phyloP scores from a whole-genome alignment of 176 grass and related monocot species.

The Carex cristatella region DNA sequence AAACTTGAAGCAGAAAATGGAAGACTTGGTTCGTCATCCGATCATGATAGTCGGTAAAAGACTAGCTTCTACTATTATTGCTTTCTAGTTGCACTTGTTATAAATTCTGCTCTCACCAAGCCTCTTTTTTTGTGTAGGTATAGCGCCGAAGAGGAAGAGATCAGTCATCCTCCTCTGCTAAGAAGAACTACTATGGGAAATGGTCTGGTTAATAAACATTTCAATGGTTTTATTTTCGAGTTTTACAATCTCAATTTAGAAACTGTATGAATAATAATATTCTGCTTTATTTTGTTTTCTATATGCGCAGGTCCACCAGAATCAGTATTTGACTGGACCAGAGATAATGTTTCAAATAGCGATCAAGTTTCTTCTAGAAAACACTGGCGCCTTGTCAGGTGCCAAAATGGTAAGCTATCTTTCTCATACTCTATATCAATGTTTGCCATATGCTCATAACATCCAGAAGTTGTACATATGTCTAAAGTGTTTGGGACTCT shows the following conservation, averaged over 20 bases:
- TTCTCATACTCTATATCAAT: neutral
- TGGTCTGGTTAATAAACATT: constrained; percentile 40
- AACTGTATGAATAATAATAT: constrained; percentile 20
- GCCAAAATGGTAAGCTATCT: constrained; percentile 83
- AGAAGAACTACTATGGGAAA: constrained; percentile 97
- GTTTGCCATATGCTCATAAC: neutral
- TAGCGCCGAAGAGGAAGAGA: constrained; percentile 75
- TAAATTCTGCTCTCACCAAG: neutral
- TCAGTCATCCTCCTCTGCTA: constrained; percentile 42
- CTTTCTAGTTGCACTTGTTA: neutral
- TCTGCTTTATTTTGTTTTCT: constrained; percentile 3
- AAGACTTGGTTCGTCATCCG: constrained; percentile 72
- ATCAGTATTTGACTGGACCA: constrained; percentile 87
- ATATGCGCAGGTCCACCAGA: constrained; percentile 68
- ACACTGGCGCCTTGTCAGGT: constrained; percentile 95
- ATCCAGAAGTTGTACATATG: neutral
- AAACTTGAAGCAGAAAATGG: constrained; percentile 50
- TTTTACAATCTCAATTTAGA: constrained; percentile 11
- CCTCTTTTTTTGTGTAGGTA: constrained; percentile 43
- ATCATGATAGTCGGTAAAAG: constrained; percentile 83
- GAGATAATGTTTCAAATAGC: constrained; percentile 55
- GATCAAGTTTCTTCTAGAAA: constrained; percentile 90
- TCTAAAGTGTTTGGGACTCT: neutral
- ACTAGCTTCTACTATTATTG: constrained; percentile 20
- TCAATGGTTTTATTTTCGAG: constrained; percentile 9